Evolutionary conservation across 306 rosid genomes (phyloP), one percentile per base, ranked within the genome.

Genomic region (Vigna hirtella): DNA sequence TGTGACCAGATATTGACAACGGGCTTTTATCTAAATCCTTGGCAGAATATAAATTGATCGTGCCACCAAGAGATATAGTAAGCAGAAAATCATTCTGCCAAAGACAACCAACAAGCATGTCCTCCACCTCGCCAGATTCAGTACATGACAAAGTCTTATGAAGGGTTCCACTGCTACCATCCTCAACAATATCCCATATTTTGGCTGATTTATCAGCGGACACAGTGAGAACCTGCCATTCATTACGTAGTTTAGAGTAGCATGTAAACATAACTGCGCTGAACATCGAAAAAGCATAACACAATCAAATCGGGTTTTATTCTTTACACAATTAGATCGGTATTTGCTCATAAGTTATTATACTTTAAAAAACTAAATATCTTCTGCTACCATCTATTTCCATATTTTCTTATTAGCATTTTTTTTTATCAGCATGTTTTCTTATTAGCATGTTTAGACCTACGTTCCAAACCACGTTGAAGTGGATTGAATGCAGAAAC

Each of bases 141-240:
- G 89, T 84, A 83, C 34, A 51, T 5, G 84, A 34, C 84, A 91
- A 80, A 17, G 92, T 96, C 89, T 80, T 90, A 51, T 78, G 80
- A 67, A 96, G 72, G 67, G 70, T 88, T 83, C 97, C 97, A 78
- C 81, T 88, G 77, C 81, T 86, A 72, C 96, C 93, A 66, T 93
- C 90, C 77, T 91, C 94, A 62, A 86, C 82, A 77, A 93, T 87
- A 77, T 87, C 89, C 99, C 99, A 96, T 48, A 93, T 66, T 81
- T 91, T 96, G 32, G 99, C 99, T n/a, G 96, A 77, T 81, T 93
- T 93, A 87, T 96, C 99, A 81, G 99, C 99, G 59, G 99, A 96
- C 67, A 87, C 99, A 13, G 99, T 91, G 84, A 93, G 85, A 79
- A 91, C 96, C 99, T 96, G 79, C 22, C 66, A 59, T 26, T 71